Evolutionary conservation across 2,329 filamentous ascomycete genomes (phyloP).

Genomic region (Aspergillus chevalieri): DNA sequence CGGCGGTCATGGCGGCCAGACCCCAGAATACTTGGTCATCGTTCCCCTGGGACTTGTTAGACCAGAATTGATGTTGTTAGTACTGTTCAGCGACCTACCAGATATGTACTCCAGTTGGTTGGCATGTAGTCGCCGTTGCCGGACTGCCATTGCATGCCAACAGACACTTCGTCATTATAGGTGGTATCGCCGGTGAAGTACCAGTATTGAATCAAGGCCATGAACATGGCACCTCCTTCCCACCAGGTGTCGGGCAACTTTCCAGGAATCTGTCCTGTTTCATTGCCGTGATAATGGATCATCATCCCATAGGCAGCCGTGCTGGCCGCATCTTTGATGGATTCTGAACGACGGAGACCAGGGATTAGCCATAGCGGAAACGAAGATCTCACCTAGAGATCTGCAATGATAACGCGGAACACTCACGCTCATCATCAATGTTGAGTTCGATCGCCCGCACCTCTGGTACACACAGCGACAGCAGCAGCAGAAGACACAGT

Average conservation of each 20-base stretch:
- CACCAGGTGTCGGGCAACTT: slow-evolving; percentile 45
- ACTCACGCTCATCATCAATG: background rate
- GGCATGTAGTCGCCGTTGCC: slow-evolving; percentile 76
- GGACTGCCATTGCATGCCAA: slow-evolving; percentile 68
- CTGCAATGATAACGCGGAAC: background rate
- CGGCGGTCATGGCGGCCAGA: slow-evolving; percentile 70
- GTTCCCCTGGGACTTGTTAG: slow-evolving; percentile 31
- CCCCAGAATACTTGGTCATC: slow-evolving; percentile 73
- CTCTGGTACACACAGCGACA: background rate
- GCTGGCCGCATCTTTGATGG: slow-evolving; percentile 30
- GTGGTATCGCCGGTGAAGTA: slow-evolving; percentile 68
- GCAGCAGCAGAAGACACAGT: background rate
- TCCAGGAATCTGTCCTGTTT: slow-evolving; percentile 36
- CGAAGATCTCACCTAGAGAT: background rate
- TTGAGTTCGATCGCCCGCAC: background rate
- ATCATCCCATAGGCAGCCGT: slow-evolving; percentile 36
- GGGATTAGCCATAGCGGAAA: background rate
- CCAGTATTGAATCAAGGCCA: slow-evolving; percentile 74
- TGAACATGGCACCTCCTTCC: slow-evolving; percentile 68
- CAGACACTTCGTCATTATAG: slow-evolving; percentile 62
- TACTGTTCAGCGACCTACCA: slow-evolving; percentile 8
- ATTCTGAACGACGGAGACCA: slow-evolving; percentile 12
- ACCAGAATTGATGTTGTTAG: background rate
- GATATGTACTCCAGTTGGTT: slow-evolving; percentile 43
- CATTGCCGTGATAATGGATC: slow-evolving; percentile 31